phyloP scores from a whole-genome alignment of 106 monocot species.

The Chionographis japonica region DNA sequence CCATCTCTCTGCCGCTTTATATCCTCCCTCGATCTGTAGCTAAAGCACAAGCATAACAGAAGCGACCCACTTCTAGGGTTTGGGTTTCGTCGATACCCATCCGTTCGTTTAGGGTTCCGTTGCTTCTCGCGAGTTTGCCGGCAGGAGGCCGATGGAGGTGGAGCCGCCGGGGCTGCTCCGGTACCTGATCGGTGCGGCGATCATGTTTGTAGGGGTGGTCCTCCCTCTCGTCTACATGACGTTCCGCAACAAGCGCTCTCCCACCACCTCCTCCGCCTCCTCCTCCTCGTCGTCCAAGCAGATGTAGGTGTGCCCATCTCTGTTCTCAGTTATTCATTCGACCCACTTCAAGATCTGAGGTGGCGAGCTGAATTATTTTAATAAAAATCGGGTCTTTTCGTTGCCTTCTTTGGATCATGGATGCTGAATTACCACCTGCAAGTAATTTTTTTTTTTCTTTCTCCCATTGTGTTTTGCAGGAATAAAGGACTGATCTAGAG shows the following conservation, averaged over 20 bases:
- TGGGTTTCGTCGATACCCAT: too few species aligned
- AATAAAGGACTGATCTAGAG: slow-evolving; percentile 17
- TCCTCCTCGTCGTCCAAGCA: slow-evolving; percentile 39
- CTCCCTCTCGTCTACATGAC: slow-evolving; percentile 92
- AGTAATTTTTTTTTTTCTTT: neutral
- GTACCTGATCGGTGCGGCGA: slow-evolving; percentile 72
- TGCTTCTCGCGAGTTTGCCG: neutral
- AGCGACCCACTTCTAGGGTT: too few species aligned
- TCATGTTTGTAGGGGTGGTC: slow-evolving; percentile 88
- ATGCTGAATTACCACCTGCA: too few species aligned
- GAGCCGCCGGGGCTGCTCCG: slow-evolving; percentile 66
- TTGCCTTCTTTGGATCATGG: too few species aligned
- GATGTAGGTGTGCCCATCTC: slow-evolving; percentile 77
- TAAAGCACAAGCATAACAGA: too few species aligned
- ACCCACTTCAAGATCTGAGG: neutral
- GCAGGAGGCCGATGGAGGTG: slow-evolving; percentile 48
- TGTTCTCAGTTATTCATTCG: neutral
- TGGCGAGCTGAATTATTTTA: too few species aligned
- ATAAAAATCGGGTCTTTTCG: too few species aligned
- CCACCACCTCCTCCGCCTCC: slow-evolving; percentile 35
- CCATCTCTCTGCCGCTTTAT: too few species aligned
- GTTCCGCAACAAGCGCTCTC: slow-evolving; percentile 78
- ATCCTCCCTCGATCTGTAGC: too few species aligned
- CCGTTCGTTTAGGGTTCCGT: too few species aligned
- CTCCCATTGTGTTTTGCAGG: slow-evolving; percentile 7